Percentiles rank a stretch among this genome's conserved stretches.
These are phyloP conservation scores for Camellia sinensis DNA, from an alignment of 148 eudicot genomes.

Conservation along the genomic window DNA sequence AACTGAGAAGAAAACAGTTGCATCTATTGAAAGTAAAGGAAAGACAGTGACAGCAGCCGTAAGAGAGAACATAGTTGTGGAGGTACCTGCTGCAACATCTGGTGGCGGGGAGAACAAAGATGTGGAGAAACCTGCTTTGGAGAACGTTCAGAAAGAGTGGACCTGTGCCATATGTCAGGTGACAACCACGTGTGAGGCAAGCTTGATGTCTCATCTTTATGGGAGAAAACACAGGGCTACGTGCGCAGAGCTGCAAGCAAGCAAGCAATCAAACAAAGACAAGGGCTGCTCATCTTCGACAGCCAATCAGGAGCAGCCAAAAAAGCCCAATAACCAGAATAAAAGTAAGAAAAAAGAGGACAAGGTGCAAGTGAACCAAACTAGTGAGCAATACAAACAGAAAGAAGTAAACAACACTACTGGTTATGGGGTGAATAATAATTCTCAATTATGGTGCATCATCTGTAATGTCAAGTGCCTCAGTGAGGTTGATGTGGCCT, in stretches of 20 bases:
- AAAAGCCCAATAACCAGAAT: background rate
- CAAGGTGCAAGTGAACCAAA: no score
- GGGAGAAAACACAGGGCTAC: conserved; percentile 22
- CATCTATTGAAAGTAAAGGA: background rate
- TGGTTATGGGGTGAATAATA: background rate
- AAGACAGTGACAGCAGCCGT: background rate
- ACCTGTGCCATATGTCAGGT: conserved; percentile 19
- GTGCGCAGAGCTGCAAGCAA: conserved; percentile 4
- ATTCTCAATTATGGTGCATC: background rate
- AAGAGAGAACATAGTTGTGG: no score
- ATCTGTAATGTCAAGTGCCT: conserved; percentile 8
- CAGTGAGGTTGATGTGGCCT: background rate
- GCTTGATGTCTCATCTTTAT: conserved; percentile 13
- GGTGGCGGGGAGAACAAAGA: background rate
- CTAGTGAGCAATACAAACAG: no score
- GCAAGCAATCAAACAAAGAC: background rate
- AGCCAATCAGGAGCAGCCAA: background rate
- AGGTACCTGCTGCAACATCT: no score
- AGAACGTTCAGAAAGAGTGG: conserved; percentile 21
- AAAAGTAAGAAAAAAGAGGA: background rate
- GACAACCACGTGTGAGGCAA: conserved; percentile 9
- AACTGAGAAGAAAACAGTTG: background rate
- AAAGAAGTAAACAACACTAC: no score
- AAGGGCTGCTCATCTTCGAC: background rate
- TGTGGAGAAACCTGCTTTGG: background rate